These are phyloP conservation scores for Tuber calosporum DNA, from an alignment of 495 filamentous ascomycete species.

Conservation along the genomic window DNA sequence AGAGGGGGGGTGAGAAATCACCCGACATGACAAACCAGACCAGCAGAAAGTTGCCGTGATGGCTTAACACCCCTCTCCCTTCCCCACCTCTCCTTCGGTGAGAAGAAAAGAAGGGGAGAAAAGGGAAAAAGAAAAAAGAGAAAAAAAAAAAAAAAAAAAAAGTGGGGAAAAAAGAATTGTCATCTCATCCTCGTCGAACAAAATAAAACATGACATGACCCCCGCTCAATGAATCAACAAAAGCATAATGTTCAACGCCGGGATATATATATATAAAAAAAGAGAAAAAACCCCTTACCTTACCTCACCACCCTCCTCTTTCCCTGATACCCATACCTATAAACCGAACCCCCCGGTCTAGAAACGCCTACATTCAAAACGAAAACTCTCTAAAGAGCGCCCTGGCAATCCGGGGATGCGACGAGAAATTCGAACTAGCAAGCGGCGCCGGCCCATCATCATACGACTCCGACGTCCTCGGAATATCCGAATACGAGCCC, in stretches of 20 bases:
- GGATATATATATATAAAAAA: background rate
- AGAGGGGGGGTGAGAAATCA: background rate
- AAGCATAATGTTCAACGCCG: background rate
- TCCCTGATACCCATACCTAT: background rate
- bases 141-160: background rate
- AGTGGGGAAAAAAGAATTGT: background rate
- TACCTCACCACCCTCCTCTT: background rate
- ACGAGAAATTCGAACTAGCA: constrained; percentile 8
- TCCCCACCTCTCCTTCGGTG: background rate
- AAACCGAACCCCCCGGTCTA: background rate
- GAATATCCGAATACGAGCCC: constrained; percentile 25
- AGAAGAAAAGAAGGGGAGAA: background rate
- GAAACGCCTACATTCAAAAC: constrained; percentile 17
- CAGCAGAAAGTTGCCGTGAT: background rate
- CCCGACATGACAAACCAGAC: background rate
- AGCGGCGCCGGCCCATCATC: constrained; percentile 14
- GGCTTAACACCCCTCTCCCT: background rate
- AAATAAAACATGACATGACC: background rate
- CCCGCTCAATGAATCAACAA: background rate
- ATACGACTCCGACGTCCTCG: constrained; percentile 22
- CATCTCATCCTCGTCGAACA: background rate
- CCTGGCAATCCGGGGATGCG: constrained; percentile 19
- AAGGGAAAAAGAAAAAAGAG: background rate
- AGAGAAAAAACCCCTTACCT: background rate
- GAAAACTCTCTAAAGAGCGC: constrained; percentile 36